Base-by-base conservation (phyloP, 2,329 filamentous ascomycete species). In the Exophiala oligosperma region DNA sequence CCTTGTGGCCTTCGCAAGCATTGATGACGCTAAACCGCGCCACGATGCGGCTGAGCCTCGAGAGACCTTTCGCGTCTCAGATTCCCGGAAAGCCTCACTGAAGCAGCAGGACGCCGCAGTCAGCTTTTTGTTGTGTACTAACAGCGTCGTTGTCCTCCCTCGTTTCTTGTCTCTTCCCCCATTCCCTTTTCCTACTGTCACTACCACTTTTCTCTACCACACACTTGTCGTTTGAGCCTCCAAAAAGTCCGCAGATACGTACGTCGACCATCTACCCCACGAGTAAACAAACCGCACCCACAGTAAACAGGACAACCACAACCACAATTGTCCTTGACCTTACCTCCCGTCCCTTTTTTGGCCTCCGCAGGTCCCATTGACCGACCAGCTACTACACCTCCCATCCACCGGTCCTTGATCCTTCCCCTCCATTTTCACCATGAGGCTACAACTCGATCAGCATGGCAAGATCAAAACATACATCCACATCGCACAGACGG, bases 381-480 rank as follows among this genome's bases (percentile, higher is more conserved):
- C 7, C 7, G 32, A 35, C 32, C 32, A 35, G 32, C 32, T 11
- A 35, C 32, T 9, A 11, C 26, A 43, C 2, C 29, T 11, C 29
- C 32, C 40, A 12, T 24, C 23, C 9, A 6, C 32, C 9, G 2
- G 6, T 35, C 4, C 32, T 9, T 35, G 28, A 4, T 50, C 35
- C 29, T 50, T 23, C 37, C 14, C 28, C 26, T 11, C 40, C 50
- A 44, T 24, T 17, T 17, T 17, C 52, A 55, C 12, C 17, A 67
- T 67, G 65, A 48, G 62, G 35, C 52, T 67, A n/a, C 60, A 57
- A 43, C 49, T 63, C n/a, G 64, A 67, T 43, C 41, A 56, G 2
- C 73, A 81, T 29, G 81, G 83, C 63, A 79, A 81, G 67, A 78
- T 77, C 66, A 87, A 86, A 71, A 80, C 79, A 46, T 72, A 76